Evolutionary conservation across 208 protist species (phyloP), one percentile per base, ranked within the genome.

Genomic region (Trypanosoma congolense): DNA sequence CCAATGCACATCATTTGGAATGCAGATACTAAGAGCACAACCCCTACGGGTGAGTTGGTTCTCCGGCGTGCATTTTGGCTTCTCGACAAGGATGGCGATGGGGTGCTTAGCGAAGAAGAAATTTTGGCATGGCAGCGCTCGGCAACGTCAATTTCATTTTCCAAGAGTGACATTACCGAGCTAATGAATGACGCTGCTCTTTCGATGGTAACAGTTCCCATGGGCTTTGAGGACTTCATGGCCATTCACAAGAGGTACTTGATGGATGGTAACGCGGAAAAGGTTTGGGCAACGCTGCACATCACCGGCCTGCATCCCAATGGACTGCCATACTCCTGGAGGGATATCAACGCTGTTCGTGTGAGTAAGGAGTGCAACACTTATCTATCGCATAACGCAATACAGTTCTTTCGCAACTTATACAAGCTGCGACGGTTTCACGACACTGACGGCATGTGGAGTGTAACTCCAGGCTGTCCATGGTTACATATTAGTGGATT

Each of bases 321-420:
- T 56, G 89, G 85, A 2, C 56, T 89, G 3, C 84, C 89, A 2
- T 92, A 87, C 66, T 82, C 84, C 4, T 87, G 79, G 76, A 61
- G 75, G n/a, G 89, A 95, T 67, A 33, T 93, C 4, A 68, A 91
- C 53, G 51, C 60, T 14, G 59, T 91, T 35, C 75, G 73, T 40
- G 61, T 84, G 1, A 75, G 80, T 26, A 55, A 56, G 29, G 72
- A 79, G 46, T 57, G 70, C 21, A 92, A 92, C 65, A 85, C 83
- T 42, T 92, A 95, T 61, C 72, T 95, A 22, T 92, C 83, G 16
- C 44, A 61, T 22, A 67, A 78, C 42, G 89, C 73, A 5, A 85
- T 91, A 36, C 71, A 86, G 58, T 95, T 95, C 61, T 90, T 95
- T 60, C 70, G 61, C 0, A 87, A 88, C 44, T 53, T 95, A 24